phyloP scores from a whole-genome alignment of 2,329 filamentous ascomycete genomes.

The Curvularia spicifera region DNA sequence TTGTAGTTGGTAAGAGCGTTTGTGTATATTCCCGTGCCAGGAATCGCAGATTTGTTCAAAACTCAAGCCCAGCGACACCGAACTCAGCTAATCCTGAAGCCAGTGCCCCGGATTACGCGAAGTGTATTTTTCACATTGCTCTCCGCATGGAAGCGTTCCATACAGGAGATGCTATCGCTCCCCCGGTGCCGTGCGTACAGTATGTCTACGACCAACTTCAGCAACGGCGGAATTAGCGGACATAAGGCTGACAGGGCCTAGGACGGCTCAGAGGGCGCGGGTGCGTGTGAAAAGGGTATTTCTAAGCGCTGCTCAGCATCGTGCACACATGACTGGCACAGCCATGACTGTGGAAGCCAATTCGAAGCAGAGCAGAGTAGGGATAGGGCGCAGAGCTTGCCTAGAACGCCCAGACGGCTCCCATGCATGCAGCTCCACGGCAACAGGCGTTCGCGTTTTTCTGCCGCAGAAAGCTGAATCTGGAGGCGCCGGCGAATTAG shows the following conservation, averaged over 20 bases:
- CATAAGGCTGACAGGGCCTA: conserved; percentile 5
- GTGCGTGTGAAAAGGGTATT: conserved; percentile 1
- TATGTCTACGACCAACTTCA: no score
- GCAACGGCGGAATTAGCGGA: conserved; percentile 16
- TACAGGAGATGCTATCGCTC: background rate
- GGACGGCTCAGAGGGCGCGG: conserved; percentile 1
- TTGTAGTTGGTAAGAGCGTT: background rate
- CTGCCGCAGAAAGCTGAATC: background rate
- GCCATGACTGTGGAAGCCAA: background rate
- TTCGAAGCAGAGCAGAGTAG: background rate
- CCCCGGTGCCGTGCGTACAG: background rate
- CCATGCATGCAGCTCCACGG: background rate
- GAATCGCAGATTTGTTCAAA: background rate
- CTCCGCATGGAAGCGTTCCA: background rate
- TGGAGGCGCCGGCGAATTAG: background rate
- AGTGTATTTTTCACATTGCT: background rate
- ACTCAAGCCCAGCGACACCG: background rate
- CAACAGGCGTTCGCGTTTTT: conserved; percentile 1
- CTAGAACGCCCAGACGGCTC: conserved; percentile 1
- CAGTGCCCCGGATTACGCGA: background rate
- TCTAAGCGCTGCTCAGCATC: conserved; percentile 8
- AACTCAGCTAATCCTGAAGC: background rate
- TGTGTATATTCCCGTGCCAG: background rate
- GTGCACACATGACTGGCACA: background rate
- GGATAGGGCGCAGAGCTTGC: conserved; percentile 2